Conservation (phyloP, 2,329 filamentous ascomycete genomes). For the Saccharata proteae region DNA sequence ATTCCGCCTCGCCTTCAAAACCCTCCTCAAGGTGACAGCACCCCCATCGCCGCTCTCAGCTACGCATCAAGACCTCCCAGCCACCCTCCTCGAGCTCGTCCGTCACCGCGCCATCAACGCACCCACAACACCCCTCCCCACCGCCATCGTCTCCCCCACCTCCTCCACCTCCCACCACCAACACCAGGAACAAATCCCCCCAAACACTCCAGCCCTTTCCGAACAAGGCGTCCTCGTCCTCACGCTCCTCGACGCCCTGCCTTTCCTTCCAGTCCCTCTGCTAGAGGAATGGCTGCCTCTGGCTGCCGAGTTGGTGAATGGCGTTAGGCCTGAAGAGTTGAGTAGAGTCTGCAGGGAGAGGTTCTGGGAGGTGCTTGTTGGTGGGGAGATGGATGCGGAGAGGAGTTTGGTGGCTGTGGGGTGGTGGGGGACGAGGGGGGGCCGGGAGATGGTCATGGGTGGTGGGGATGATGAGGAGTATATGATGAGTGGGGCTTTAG, state of each 20-base stretch:
- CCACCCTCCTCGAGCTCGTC: conserved; percentile 68
- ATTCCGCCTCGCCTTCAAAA: conserved; percentile 80
- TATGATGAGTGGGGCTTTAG: conserved; percentile 45
- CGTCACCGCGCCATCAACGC: conserved; percentile 50
- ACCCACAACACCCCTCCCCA: conserved; percentile 31
- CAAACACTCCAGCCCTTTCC: conserved; percentile 43
- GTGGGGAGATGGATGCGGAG: conserved; percentile 81
- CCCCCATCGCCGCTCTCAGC: conserved; percentile 66
- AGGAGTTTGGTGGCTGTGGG: conserved; percentile 64
- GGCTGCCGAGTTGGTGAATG: conserved; percentile 54
- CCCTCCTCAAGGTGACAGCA: conserved; percentile 67
- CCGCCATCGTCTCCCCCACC: conserved; percentile 27
- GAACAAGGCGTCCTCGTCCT: conserved; percentile 69
- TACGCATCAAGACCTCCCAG: conserved; percentile 64
- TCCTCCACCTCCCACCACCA: conserved; percentile 23
- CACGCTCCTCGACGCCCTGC: conserved; percentile 67
- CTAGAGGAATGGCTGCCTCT: conserved; percentile 73
- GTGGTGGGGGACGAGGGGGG: conserved; percentile 69
- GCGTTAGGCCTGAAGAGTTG: conserved; percentile 49
- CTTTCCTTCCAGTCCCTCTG: conserved; percentile 55
- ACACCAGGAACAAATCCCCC: conserved; percentile 22
- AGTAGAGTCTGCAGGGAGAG: conserved; percentile 54
- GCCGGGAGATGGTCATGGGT: conserved; percentile 43
- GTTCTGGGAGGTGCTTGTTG: conserved; percentile 68
- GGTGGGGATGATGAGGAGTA: conserved; percentile 30